These are phyloP conservation scores for Nidularia pulvinata DNA, from an alignment of 768 basidiomycete species.

Conservation along the genomic window DNA sequence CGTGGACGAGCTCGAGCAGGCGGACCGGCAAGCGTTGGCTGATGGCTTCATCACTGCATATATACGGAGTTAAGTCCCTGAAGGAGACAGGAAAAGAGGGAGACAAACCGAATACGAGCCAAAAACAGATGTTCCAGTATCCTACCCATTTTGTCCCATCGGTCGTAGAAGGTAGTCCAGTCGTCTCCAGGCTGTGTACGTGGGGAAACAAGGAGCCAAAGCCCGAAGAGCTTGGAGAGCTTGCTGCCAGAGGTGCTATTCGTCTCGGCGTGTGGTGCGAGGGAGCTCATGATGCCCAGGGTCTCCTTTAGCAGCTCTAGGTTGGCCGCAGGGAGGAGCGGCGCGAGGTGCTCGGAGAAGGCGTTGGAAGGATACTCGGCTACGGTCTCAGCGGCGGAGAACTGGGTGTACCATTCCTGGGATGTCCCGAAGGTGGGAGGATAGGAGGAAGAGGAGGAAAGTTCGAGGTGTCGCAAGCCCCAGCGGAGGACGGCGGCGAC, in stretches of 20 bases:
- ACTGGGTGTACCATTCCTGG: constrained; percentile 68
- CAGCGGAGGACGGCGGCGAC: constrained; percentile 81
- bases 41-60: constrained; percentile 54
- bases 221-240: constrained; percentile 68
- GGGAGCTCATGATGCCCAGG: constrained; percentile 63
- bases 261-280: constrained; percentile 70
- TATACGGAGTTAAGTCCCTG: neutral
- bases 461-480: constrained; percentile 73
- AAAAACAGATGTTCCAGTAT: constrained; percentile 80
- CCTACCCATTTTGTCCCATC: constrained; percentile 76
- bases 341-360: constrained; percentile 61
- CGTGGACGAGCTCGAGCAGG: constrained; percentile 65
- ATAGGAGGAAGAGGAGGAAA: constrained; percentile 21
- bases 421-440: constrained; percentile 54
- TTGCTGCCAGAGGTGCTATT: constrained; percentile 82
- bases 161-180: constrained; percentile 65
- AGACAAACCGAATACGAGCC: constrained; percentile 63
- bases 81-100: neutral
- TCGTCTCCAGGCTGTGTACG: constrained; percentile 50
- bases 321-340: constrained; percentile 59
- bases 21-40: constrained; percentile 64
- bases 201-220: constrained; percentile 64
- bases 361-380: constrained; percentile 61
- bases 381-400: constrained; percentile 57
- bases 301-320: constrained; percentile 55